phyloP scores from a whole-genome alignment of 116 monocot species.

The Dioscorea cayenensis region DNA sequence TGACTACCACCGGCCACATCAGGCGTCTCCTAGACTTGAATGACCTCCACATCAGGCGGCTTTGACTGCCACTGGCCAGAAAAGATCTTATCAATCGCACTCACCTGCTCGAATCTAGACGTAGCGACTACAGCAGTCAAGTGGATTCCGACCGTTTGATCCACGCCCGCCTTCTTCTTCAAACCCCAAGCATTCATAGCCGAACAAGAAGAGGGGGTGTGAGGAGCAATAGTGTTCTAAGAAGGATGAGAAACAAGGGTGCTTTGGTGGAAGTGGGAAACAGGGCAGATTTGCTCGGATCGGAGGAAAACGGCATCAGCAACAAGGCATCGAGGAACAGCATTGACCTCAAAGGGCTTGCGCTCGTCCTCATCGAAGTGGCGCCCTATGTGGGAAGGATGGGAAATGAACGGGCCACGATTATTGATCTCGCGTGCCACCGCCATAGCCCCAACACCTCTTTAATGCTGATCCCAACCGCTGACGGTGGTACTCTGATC shows the following conservation, averaged over 20 bases:
- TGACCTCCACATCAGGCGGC: constrained; percentile 27
- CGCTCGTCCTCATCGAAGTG: constrained; percentile 99
- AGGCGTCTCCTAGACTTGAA: constrained; percentile 21
- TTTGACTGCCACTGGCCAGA: constrained; percentile 68
- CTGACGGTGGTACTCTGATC: constrained; percentile 16
- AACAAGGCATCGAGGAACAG: constrained; percentile 28
- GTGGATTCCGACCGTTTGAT: background rate
- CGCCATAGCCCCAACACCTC: background rate
- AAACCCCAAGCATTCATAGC: constrained; percentile 36
- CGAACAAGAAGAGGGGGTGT: background rate
- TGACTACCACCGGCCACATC: no score
- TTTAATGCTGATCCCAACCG: constrained; percentile 45
- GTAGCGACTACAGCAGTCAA: constrained; percentile 12
- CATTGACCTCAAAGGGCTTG: constrained; percentile 71
- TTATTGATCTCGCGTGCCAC: constrained; percentile 26
- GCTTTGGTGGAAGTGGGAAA: background rate
- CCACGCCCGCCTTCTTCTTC: constrained; percentile 30
- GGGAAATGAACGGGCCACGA: constrained; percentile 38
- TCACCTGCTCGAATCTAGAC: constrained; percentile 72
- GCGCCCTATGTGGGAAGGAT: constrained; percentile 45
- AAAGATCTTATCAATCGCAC: constrained; percentile 80
- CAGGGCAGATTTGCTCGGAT: background rate
- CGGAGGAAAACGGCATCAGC: background rate
- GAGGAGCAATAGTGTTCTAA: background rate
- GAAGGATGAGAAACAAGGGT: background rate